A percentile compares a stretch with the other conserved stretches of the same genome.
Evolutionary conservation across 176 grass and related monocot species (phyloP).

Genomic region (Chrysopogon serrulatus): DNA sequence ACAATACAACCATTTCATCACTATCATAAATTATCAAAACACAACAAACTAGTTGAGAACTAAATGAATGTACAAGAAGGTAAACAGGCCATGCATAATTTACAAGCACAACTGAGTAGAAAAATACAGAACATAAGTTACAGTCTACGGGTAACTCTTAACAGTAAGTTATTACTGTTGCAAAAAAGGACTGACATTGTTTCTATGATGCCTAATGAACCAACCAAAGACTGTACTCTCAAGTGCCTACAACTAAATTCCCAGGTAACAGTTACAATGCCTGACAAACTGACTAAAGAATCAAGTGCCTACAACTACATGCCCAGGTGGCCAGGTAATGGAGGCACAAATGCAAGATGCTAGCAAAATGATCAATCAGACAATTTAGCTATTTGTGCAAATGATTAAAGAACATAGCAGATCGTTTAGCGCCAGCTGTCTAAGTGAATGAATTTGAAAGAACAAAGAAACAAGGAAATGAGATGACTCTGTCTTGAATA

Average conservation of each 20-base stretch:
- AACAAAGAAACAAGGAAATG: not conserved
- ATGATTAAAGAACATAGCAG: not conserved
- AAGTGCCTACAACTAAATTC: not conserved
- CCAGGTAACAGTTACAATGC: not conserved
- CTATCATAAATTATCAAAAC: conserved; percentile 19
- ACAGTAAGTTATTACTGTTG: not conserved
- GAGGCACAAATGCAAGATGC: not conserved
- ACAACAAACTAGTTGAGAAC: not conserved
- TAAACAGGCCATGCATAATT: not conserved
- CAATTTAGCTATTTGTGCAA: not conserved
- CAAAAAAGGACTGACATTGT: not conserved
- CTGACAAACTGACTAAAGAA: not conserved
- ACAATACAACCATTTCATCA: conserved; percentile 31
- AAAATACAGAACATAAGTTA: not conserved
- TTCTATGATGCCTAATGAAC: not conserved
- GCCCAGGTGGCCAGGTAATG: not conserved
- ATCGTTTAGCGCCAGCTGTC: not conserved
- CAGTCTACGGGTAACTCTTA: not conserved
- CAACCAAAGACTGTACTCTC: not conserved
- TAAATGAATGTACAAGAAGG: not conserved
- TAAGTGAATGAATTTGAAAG: not conserved
- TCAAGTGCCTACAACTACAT: not conserved
- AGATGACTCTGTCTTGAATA: not conserved
- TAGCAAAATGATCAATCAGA: not conserved
- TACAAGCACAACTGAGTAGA: not conserved